Evolutionary conservation across 2,329 filamentous ascomycete genomes (phyloP), one percentile per base, ranked within the genome.

Genomic region (Arthrobotrys conoides): DNA sequence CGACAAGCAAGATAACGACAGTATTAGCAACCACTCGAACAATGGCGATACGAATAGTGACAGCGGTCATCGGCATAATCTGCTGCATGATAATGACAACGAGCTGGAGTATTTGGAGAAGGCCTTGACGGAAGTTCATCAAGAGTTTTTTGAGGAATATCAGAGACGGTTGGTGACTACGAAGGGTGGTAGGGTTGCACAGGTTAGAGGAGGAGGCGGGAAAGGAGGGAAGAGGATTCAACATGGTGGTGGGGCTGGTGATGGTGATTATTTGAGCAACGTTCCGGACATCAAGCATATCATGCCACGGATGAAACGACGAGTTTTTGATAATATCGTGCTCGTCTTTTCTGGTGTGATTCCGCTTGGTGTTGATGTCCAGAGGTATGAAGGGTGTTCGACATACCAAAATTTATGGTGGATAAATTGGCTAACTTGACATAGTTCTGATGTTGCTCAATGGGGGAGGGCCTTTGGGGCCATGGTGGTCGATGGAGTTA

Each of bases 311-410:
- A 90, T 98, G 83, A 98, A 98, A 86, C 86, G 87, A 0, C 88
- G 88, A 68, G 92, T 96, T 1, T 89, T 99, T 0, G 88, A 88
- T 22, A 92, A 91, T 14, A 90, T 92, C 10, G 89, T 91, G 4
- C 89, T 99, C 72, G 94, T 97, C 4, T 91, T 98, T 80, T 97
- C 95, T 0, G 96, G 96, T 0, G 91, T 99, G 1, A 90, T 98
- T 1, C 94, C 94, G 0, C 86, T 97, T 0, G 93, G 92, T 4
- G 89, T 92, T 44, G 91, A 95, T 82, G 90, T 95, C 38, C 89
- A 92, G 82, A 85, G 83, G 87, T 88, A 84, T 84, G 84, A 67
- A 4, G 46, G 36, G 27, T 30, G 27, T 61, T 65, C 46, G 71
- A 46, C 46, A 41, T 33, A 55, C 61, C 24, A 76, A 30, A 36